These are phyloP conservation scores for Nicotiana attenuata DNA, from an alignment of 257 asterid genomes.

Conservation along the genomic window DNA sequence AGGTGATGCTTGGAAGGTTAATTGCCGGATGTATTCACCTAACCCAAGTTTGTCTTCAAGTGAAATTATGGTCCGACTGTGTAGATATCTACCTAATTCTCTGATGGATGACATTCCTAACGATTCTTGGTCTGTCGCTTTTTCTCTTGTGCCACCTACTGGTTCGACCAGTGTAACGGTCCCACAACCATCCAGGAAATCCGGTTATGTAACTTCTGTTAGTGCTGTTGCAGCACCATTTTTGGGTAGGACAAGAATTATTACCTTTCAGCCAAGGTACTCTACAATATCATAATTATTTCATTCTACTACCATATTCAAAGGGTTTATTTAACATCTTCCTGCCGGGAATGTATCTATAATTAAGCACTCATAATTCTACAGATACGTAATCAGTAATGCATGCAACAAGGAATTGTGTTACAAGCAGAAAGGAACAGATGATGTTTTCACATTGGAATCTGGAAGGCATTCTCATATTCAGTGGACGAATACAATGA, in stretches of 20 bases:
- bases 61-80: constrained; percentile 61
- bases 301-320: neutral
- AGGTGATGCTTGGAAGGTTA: constrained; percentile 39
- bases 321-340: neutral
- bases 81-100: constrained; percentile 50
- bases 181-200: constrained; percentile 62
- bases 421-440: constrained; percentile 94
- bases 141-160: constrained; percentile 85
- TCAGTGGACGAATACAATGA: constrained; percentile 77
- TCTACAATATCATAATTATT: constrained; percentile 13
- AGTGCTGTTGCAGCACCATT: constrained; percentile 81
- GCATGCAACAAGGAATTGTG: constrained; percentile 76
- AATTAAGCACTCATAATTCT: constrained; percentile 12
- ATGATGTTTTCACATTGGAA: constrained; percentile 48
- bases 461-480: constrained; percentile 76
- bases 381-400: constrained; percentile 88
- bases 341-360: neutral
- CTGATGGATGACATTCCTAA: constrained; percentile 39
- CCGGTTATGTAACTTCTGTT: constrained; percentile 78
- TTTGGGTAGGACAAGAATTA: constrained; percentile 80
- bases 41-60: constrained; percentile 58
- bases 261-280: constrained; percentile 91
- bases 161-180: constrained; percentile 76
- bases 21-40: constrained; percentile 83
- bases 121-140: constrained; percentile 71